Conservation (phyloP, 306 rosid genomes). For the Castanopsis chinensis region DNA sequence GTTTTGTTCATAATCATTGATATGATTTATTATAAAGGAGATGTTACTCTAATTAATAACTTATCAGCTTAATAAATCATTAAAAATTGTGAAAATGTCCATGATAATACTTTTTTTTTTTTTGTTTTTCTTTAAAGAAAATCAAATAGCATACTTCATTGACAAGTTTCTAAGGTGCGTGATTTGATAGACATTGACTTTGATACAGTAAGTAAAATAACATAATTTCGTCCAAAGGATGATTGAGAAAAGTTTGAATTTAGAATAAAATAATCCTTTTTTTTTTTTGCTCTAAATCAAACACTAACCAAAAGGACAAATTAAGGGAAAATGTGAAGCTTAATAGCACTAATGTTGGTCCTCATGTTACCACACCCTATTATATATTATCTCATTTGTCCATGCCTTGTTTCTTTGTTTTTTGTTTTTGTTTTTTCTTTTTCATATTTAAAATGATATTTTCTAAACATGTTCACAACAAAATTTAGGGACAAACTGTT, state of each 20-base stretch:
- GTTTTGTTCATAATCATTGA: no score
- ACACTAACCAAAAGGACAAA: conserved; percentile 25
- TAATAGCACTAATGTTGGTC: conserved; percentile 34
- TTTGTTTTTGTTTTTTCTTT: no score
- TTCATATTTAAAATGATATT: no score
- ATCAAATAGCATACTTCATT: conserved; percentile 21
- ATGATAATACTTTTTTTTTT: no score
- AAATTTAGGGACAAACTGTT: no score
- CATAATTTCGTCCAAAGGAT: conserved; percentile 24
- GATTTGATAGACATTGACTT: conserved; percentile 52
- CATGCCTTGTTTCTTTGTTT: conserved; percentile 7
- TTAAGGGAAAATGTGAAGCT: conserved; percentile 12
- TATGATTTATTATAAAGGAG: no score
- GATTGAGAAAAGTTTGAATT: conserved; percentile 37
- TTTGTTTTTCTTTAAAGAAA: neutral
- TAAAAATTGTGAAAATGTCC: no score
- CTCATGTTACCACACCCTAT: conserved; percentile 14
- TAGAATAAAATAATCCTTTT: conserved; percentile 14
- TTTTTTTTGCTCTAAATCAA: conserved; percentile 17
- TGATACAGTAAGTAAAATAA: conserved; percentile 20
- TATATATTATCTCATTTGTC: conserved; percentile 8
- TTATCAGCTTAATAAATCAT: no score
- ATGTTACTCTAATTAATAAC: no score
- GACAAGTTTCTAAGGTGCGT: conserved; percentile 36
- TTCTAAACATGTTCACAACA: no score